A percentile compares a stretch with the other conserved stretches of the same genome.
Conservation (phyloP, 1,139 yeast species). For the Blastobotrys proliferans region DNA sequence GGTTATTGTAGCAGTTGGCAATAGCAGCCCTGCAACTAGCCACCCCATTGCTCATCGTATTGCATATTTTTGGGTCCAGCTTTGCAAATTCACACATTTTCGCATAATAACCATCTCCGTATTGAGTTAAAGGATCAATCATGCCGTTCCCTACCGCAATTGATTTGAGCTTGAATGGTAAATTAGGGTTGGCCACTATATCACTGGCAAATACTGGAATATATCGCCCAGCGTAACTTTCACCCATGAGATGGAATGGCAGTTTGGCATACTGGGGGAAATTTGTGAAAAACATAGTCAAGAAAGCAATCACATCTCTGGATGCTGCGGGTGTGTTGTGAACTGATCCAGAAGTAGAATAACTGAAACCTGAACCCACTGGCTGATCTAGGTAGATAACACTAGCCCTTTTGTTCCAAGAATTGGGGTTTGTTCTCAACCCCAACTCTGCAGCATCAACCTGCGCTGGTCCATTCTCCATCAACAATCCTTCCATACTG, state of each 20-base stretch:
- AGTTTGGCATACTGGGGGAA: conserved; percentile 71
- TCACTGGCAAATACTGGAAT: conserved; percentile 91
- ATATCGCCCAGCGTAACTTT: conserved; percentile 98
- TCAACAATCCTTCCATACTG: conserved; percentile 19
- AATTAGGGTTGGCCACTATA: conserved; percentile 66
- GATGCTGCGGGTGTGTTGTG: conserved; percentile 68
- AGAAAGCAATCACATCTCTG: conserved; percentile 86
- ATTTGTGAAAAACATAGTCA: conserved; percentile 83
- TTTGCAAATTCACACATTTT: conserved; percentile 98
- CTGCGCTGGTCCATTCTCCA: conserved; percentile 25
- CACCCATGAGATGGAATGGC: conserved; percentile 94
- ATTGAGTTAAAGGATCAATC: conserved; percentile 90
- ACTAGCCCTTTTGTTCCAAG: conserved; percentile 69
- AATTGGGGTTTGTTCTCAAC: conserved; percentile 56
- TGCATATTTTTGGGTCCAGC: conserved; percentile 73
- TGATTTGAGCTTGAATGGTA: conserved; percentile 79
- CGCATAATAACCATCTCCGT: conserved; percentile 64
- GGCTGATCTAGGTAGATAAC: conserved; percentile 72
- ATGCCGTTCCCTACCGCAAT: conserved; percentile 94
- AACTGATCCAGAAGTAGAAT: conserved; percentile 26
- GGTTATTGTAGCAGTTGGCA: conserved; percentile 65
- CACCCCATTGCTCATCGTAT: conserved; percentile 64
- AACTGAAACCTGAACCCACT: conserved; percentile 72
- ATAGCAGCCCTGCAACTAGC: conserved; percentile 80
- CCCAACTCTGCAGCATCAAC: conserved; percentile 40